Evolutionary conservation across 352 stramenopile genomes (phyloP), one percentile per base, ranked within the genome.

Genomic region (Pythium oligandrum): DNA sequence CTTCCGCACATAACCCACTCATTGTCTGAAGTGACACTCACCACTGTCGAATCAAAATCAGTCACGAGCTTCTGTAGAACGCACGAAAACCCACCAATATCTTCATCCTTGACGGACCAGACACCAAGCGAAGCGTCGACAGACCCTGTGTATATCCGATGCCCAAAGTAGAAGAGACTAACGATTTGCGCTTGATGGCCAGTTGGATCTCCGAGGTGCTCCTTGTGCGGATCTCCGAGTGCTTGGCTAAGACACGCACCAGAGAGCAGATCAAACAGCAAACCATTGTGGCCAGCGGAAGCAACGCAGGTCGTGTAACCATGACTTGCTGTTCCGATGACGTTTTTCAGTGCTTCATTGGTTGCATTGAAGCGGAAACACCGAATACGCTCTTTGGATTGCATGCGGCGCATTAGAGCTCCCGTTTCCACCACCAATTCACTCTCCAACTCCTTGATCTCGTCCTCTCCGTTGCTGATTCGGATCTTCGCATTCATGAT

Each of bases 361-460:
- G 70, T 79, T 6, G 73, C 66, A 50, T 81, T 93, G 57, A 93
- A 93, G 4, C 66, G 50, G 47, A 90, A 93, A 39, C 79, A 93
- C 0, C 83, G 83, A 9, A 93, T 51, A n/a, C 48, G 59, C 5
- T 88, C 68, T 61, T 76, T 89, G 0, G 72, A 68, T 26, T 80
- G 46, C 55, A 90, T 73, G 46, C 73, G 81, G n/a, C 78, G 71
- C 79, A 93, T 90, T 3, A 93, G 61, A 0, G 71, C 62, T 0
- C 83, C 83, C 0, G 83, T 90, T 48, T 90, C 79, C 1, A 87
- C 78, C 2, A 64, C 40, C 2, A 90, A 51, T 32, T 93, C 83
- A 32, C 73, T 68, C 46, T 93, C 79, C 2, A 88, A 57, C 2
- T 84, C 76, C 51, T 73, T 66, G 40, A 90, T 85, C 8, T 84